phyloP scores from a whole-genome alignment of 306 rosid genomes.

The Malus domestica region DNA sequence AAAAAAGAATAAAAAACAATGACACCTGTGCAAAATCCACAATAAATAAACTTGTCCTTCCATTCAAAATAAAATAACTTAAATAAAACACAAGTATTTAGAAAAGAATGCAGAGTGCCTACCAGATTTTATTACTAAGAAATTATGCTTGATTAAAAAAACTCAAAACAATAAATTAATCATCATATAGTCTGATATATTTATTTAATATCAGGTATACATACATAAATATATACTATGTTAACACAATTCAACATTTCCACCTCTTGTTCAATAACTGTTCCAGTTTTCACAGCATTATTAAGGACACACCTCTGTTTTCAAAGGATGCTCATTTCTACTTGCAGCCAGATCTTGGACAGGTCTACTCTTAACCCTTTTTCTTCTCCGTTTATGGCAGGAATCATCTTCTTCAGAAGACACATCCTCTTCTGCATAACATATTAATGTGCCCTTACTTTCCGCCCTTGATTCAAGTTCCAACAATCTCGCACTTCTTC shows the following conservation, averaged over 20 bases:
- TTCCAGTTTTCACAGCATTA: background rate
- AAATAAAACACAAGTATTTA: background rate
- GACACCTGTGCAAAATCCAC: background rate
- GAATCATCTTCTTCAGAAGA: background rate
- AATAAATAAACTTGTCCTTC: background rate
- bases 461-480: background rate
- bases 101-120: background rate
- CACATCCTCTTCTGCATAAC: background rate
- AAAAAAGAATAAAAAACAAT: background rate
- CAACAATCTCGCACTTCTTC: conserved; percentile 5
- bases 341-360: background rate
- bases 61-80: background rate
- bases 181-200: background rate
- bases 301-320: background rate
- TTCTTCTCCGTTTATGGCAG: background rate
- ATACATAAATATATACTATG: background rate
- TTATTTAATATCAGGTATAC: background rate
- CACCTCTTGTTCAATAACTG: background rate
- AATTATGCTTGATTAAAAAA: background rate
- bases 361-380: conserved; percentile 8
- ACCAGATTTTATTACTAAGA: background rate
- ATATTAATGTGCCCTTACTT: background rate
- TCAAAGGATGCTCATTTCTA: background rate
- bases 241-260: background rate
- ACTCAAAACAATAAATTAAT: background rate